phyloP scores from a whole-genome alignment of 2,329 filamentous ascomycete genomes.

The Aureobasidium subglaciale region DNA sequence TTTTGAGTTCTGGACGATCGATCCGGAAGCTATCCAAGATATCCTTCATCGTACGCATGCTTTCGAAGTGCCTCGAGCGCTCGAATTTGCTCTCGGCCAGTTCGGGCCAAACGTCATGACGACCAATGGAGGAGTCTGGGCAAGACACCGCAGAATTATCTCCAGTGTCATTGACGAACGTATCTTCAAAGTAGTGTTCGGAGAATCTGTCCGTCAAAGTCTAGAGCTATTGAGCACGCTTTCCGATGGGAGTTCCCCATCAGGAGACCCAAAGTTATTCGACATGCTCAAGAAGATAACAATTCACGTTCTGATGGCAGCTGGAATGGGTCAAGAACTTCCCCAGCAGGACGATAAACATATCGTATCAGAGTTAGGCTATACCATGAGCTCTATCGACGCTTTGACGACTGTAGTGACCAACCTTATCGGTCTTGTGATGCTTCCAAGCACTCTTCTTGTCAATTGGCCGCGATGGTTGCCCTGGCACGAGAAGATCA shows the following conservation, averaged over 20 bases:
- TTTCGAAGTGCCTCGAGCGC: not conserved
- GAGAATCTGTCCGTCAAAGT: slow-evolving; percentile 19
- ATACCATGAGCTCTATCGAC: not conserved
- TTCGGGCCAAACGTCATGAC: slow-evolving; percentile 26
- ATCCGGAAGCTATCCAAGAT: not conserved
- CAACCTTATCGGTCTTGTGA: not conserved
- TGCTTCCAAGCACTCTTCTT: not conserved
- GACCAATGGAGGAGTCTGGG: slow-evolving; percentile 24
- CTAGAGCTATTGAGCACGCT: not conserved
- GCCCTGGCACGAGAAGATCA: slow-evolving; percentile 24
- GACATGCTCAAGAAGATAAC: not conserved
- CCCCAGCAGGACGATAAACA: not conserved
- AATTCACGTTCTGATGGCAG: not conserved
- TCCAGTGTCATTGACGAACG: slow-evolving; percentile 29
- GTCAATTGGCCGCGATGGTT: slow-evolving; percentile 19
- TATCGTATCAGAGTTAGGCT: not conserved
- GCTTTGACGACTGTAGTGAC: not conserved
- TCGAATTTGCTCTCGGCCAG: not conserved
- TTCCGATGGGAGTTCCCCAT: not conserved
- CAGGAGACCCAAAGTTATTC: not conserved
- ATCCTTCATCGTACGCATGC: not conserved
- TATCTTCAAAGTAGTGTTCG: slow-evolving; percentile 27
- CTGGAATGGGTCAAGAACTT: not conserved
- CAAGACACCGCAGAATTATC: slow-evolving; percentile 27
- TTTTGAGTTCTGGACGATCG: not conserved